Evolutionary conservation across 2,329 filamentous ascomycete species (phyloP), one percentile per base, ranked within the genome.

Genomic region (Colletotrichum sp.): DNA sequence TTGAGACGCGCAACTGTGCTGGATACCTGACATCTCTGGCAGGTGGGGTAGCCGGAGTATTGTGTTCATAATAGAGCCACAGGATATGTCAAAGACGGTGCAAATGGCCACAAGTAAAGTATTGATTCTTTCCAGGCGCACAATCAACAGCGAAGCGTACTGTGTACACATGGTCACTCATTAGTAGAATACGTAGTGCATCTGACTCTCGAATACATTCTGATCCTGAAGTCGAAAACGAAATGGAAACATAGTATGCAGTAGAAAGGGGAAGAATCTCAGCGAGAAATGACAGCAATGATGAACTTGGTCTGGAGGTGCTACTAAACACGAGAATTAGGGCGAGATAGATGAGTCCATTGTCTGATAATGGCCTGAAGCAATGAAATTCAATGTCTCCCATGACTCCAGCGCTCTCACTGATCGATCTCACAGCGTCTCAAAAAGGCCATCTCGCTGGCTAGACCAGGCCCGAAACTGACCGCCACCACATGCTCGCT

Each of bases 1-100:
- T 85, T 92, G 86, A 82, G 91, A 65, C 83, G 91, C 74, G 88
- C 89, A 6, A 92, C 90, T 3, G 90, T 92, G 3, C 89, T 91
- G 80, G 90, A 87, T 52, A 16, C 24, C 4, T 65, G 30, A 36
- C 12, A 28, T 28, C 6, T 16, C 13, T 8, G 5, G 24, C 24
- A 16, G 16, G 8, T 4, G 24, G 4, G 7, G 5, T 26, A 26
- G 21, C 21, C 21, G 5, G 7, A 8, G 3, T 28, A 7, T 15
- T 18, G 13, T 18, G 3, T 7, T 10, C 5, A 2, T 18, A 28
- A 3, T 6, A 10, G 16, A 44, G 8, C 55, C 5, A 28, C 21
- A 24, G 21, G 6, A 59, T 2, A 59, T 26, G 13, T 44, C 8
- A 44, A 2, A 18, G 36, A 44, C 16, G 36, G 36, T 44, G 36